Conservation (phyloP, 1,139 yeast species). For the Kodamaea alishanica region DNA sequence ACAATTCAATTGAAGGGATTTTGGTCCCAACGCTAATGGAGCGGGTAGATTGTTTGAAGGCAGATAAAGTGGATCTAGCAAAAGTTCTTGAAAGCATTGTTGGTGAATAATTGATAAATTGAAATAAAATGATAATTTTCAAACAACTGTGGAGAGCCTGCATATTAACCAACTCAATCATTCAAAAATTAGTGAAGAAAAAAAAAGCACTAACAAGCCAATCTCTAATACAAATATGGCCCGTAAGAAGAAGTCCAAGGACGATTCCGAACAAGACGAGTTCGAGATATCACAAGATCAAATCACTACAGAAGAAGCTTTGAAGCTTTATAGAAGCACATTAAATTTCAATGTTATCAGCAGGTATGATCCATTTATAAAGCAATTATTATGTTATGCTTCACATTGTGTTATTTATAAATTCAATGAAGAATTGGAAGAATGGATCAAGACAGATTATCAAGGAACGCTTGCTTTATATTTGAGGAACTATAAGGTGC, state of each 20-base stretch:
- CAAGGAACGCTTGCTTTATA: constrained; percentile 84
- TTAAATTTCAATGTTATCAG: constrained; percentile 78
- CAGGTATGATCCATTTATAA: constrained; percentile 77
- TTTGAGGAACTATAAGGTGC: constrained; percentile 51
- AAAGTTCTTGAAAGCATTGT: constrained; percentile 7
- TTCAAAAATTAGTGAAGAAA: too few relatives aligned
- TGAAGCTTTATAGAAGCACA: constrained; percentile 63
- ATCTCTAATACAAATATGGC: constrained; percentile 2
- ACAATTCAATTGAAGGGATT: constrained; percentile 55
- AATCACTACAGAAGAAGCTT: constrained; percentile 32
- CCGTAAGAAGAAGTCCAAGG: constrained; percentile 9
- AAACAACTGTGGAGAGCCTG: too few relatives aligned
- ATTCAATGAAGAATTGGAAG: constrained; percentile 57
- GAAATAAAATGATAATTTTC: too few relatives aligned
- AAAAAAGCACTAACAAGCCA: not conserved
- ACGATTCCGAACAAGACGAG: constrained; percentile 4
- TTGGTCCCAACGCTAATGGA: constrained; percentile 48
- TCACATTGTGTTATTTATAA: constrained; percentile 82
- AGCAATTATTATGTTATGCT: constrained; percentile 68
- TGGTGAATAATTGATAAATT: not conserved
- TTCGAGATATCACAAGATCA: constrained; percentile 10
- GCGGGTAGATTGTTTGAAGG: constrained; percentile 16
- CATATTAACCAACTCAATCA: too few relatives aligned
- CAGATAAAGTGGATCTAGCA: constrained; percentile 5
- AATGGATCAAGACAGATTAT: constrained; percentile 77